A percentile compares a stretch with the other conserved stretches of the same genome.
Conservation (phyloP, 441 rosid genomes). For the California macrophylla region DNA sequence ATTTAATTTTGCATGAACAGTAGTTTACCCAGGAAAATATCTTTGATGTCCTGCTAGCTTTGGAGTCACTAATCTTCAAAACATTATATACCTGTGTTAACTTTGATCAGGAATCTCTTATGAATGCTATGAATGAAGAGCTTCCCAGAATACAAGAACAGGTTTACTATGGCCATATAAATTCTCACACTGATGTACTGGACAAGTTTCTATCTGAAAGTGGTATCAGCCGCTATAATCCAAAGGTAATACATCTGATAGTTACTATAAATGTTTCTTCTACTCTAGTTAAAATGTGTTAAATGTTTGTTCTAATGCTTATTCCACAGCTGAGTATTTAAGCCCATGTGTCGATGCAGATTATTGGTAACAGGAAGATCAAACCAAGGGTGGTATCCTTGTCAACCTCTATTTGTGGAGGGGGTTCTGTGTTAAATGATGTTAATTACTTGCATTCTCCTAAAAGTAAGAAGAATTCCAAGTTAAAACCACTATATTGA, state of each 20-base stretch:
- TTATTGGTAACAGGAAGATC: constrained; percentile 51
- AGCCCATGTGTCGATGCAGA: constrained; percentile 37
- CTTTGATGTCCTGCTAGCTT: too few species aligned
- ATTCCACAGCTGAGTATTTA: constrained; percentile 13
- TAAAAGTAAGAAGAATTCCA: constrained; percentile 47
- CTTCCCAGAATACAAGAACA: constrained; percentile 94
- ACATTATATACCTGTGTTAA: constrained; percentile 13
- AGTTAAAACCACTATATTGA: constrained; percentile 8
- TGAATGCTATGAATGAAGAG: constrained; percentile 92
- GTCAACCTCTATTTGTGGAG: constrained; percentile 47
- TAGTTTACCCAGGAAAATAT: not conserved
- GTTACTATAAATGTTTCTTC: constrained; percentile 15
- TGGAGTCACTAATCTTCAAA: not conserved
- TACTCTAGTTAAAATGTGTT: constrained; percentile 2
- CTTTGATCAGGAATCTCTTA: constrained; percentile 64
- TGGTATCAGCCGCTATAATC: constrained; percentile 87
- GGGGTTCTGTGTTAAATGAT: constrained; percentile 53
- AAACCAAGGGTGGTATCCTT: constrained; percentile 66
- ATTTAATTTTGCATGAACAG: not conserved
- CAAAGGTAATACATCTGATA: constrained; percentile 44
- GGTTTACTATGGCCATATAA: constrained; percentile 85
- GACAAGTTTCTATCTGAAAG: constrained; percentile 80
- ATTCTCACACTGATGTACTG: constrained; percentile 71
- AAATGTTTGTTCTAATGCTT: not conserved
- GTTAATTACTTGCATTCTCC: constrained; percentile 84